Conservation (phyloP, 2,329 filamentous ascomycete species). For the Cryphonectria carpinicola region DNA sequence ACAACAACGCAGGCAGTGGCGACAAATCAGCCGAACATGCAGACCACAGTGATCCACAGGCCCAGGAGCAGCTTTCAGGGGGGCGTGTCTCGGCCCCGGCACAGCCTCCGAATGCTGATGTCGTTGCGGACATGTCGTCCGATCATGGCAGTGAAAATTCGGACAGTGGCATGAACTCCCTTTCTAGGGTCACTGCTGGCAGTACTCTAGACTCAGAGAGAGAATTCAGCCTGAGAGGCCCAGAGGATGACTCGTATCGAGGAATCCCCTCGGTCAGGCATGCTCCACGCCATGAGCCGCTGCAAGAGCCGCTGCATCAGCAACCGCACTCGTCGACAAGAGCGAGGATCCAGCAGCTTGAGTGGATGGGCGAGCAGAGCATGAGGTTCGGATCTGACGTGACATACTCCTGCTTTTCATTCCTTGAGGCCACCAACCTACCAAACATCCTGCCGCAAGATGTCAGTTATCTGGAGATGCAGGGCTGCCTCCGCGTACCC, state of each 20-base stretch:
- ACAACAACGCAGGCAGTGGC: conserved; percentile 11
- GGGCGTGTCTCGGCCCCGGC: not conserved
- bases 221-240: not conserved
- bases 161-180: not conserved
- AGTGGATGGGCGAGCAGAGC: conserved; percentile 37
- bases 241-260: not conserved
- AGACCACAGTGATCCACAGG: conserved; percentile 30
- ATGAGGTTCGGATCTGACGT: conserved; percentile 39
- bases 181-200: not conserved
- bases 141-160: conserved; percentile 16
- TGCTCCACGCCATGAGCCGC: conserved; percentile 4
- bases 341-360: conserved; percentile 25
- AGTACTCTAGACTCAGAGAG: not conserved
- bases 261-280: not conserved
- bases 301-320: not conserved
- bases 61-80: not conserved
- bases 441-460: conserved; percentile 48
- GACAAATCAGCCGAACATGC: not conserved
- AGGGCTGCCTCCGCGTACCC: conserved; percentile 51
- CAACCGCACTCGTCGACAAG: conserved; percentile 1
- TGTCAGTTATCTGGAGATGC: conserved; percentile 50
- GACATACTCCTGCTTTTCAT: conserved; percentile 50
- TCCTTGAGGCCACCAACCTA: conserved; percentile 45
- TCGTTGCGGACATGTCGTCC: not conserved
- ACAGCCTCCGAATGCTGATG: not conserved